Evolutionary conservation across 495 filamentous ascomycete species (phyloP).

Genomic region (Hamigera avellanea): DNA sequence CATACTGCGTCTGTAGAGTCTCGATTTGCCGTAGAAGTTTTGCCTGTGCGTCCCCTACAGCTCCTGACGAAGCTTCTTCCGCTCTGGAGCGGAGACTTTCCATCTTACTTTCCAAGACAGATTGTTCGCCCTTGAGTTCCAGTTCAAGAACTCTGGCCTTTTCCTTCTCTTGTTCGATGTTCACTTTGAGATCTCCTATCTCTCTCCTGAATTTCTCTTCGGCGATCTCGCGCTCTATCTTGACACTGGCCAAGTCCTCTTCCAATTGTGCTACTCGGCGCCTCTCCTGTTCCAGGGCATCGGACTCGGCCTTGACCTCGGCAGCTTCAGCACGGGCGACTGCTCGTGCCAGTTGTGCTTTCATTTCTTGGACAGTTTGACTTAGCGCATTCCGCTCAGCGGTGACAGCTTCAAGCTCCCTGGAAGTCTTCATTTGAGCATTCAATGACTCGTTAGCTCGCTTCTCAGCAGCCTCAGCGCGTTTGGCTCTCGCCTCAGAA

Average conservation of each 20-base stretch:
- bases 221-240: constrained; percentile 65
- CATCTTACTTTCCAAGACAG: constrained; percentile 74
- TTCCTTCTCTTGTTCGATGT: constrained; percentile 64
- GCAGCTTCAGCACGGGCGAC: constrained; percentile 53
- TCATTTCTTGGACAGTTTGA: constrained; percentile 56
- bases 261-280: constrained; percentile 54
- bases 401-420: constrained; percentile 57
- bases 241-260: constrained; percentile 56
- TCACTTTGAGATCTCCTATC: constrained; percentile 55
- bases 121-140: constrained; percentile 74
- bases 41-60: constrained; percentile 70
- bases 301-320: constrained; percentile 53
- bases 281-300: constrained; percentile 60
- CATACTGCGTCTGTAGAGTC: constrained; percentile 91
- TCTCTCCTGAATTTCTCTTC: constrained; percentile 61
- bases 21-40: constrained; percentile 91
- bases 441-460: constrained; percentile 51
- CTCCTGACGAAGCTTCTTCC: constrained; percentile 82
- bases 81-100: constrained; percentile 75
- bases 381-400: constrained; percentile 56
- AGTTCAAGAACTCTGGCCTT: constrained; percentile 56
- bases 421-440: constrained; percentile 51
- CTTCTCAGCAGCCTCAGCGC: constrained; percentile 58
- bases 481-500: constrained; percentile 46
- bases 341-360: constrained; percentile 56